A percentile compares a stretch with the other conserved stretches of the same genome.
These are phyloP conservation scores for Colletotrichum theobromicola DNA, from an alignment of 2,329 filamentous ascomycete species.

Conservation along the genomic window DNA sequence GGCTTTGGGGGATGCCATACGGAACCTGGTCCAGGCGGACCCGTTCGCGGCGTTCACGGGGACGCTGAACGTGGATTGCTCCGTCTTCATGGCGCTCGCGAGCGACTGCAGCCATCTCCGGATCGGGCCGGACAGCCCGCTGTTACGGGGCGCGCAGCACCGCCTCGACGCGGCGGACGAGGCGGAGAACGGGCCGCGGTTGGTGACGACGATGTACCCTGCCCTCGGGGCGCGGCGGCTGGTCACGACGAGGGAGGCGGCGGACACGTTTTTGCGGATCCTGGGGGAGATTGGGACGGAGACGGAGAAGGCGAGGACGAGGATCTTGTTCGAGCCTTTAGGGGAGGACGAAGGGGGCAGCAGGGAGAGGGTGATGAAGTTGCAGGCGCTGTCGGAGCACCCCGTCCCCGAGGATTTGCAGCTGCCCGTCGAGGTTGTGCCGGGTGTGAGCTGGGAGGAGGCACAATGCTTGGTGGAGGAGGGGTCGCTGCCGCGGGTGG, in stretches of 20 bases:
- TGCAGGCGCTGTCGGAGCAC: conserved; percentile 37
- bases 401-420: conserved; percentile 35
- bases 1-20: conserved; percentile 29
- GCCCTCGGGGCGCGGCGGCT: conserved; percentile 35
- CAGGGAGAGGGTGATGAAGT: conserved; percentile 26
- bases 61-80: conserved; percentile 46
- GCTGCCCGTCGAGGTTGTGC: conserved; percentile 37
- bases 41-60: conserved; percentile 36
- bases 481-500: conserved; percentile 35
- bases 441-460: conserved; percentile 29
- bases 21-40: conserved; percentile 32
- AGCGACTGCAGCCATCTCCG: conserved; percentile 43
- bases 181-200: conserved; percentile 22
- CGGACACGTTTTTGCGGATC: conserved; percentile 41
- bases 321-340: conserved; percentile 29
- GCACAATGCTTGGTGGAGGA: conserved; percentile 30
- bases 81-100: conserved; percentile 43
- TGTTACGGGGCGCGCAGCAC: conserved; percentile 35
- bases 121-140: conserved; percentile 28
- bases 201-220: conserved; percentile 34
- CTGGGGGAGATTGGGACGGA: conserved; percentile 41
- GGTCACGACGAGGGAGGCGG: conserved; percentile 42
- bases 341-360: conserved; percentile 4
- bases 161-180: conserved; percentile 41
- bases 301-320: conserved; percentile 39